Percentiles rank a stretch among this genome's conserved stretches.
Evolutionary conservation across 176 grass and related monocot genomes (phyloP).

Genomic region (Cenchrus purpureus): DNA sequence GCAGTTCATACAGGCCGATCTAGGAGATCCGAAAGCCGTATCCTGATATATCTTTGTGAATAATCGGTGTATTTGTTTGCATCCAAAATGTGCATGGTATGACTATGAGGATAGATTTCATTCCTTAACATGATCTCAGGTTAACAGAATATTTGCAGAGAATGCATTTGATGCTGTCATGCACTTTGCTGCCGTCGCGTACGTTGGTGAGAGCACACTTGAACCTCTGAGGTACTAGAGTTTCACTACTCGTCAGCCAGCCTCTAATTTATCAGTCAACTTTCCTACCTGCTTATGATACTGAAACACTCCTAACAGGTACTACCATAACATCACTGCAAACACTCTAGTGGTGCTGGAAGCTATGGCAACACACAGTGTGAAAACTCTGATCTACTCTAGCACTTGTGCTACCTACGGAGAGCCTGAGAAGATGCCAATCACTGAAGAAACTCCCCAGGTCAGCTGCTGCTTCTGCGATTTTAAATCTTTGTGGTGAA

Average conservation of each 20-base stretch:
- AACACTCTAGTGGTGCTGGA: slow-evolving; percentile 87
- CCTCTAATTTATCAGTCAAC: neutral
- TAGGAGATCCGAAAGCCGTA: slow-evolving; percentile 82
- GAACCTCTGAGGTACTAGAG: slow-evolving; percentile 74
- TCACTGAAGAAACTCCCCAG: slow-evolving; percentile 94
- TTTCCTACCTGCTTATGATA: neutral
- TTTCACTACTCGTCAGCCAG: neutral
- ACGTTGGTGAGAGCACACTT: slow-evolving; percentile 90
- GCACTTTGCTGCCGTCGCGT: slow-evolving; percentile 89
- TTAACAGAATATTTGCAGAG: slow-evolving; percentile 74
- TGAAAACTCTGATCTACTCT: slow-evolving; percentile 88
- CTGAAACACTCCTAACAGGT: slow-evolving; percentile 53
- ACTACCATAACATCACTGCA: slow-evolving; percentile 93
- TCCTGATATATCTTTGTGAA: slow-evolving; percentile 32
- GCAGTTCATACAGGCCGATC: slow-evolving; percentile 90
- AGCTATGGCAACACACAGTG: slow-evolving; percentile 71
- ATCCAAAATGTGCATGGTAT: neutral
- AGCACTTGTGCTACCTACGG: slow-evolving; percentile 96
- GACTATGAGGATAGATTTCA: neutral
- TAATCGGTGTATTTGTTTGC: neutral
- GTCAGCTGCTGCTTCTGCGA: slow-evolving; percentile 39
- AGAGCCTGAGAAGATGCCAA: slow-evolving; percentile 95
- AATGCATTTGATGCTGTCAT: slow-evolving; percentile 94
- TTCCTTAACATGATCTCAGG: slow-evolving; percentile 48
- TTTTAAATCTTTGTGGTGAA: neutral